Conservation (phyloP, 108 stramenopile species). For the Pelagomonas calceolata region DNA sequence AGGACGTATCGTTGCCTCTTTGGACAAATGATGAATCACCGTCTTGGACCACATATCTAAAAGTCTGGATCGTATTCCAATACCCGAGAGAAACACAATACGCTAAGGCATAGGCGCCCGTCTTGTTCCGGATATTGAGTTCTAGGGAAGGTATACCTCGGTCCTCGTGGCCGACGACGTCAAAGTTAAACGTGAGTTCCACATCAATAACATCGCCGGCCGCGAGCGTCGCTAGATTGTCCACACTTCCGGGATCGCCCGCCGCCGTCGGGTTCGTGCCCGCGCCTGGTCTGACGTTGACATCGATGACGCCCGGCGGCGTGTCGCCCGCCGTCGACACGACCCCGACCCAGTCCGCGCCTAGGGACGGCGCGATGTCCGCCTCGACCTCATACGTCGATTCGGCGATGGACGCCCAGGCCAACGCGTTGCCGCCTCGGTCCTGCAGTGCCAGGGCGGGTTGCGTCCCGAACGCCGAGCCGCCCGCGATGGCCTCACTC, state of each 20-base stretch:
- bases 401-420: too few species aligned
- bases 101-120: too few species aligned
- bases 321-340: not conserved
- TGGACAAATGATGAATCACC: too few species aligned
- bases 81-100: too few species aligned
- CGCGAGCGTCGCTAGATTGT: not conserved
- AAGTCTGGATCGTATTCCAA: too few species aligned
- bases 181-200: not conserved
- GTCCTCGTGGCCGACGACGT: not conserved
- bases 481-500: slow-evolving; percentile 26
- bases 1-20: too few species aligned
- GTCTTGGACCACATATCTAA: too few species aligned
- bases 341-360: not conserved
- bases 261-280: not conserved
- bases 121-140: too few species aligned
- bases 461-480: slow-evolving; percentile 24
- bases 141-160: too few species aligned
- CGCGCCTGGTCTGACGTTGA: not conserved
- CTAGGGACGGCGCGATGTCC: not conserved
- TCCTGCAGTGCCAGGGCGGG: slow-evolving; percentile 34
- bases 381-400: not conserved
- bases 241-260: not conserved
- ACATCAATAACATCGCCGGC: not conserved
- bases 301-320: not conserved
- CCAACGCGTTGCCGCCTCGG: slow-evolving; percentile 35